These are phyloP conservation scores for Trichoderma hamatum DNA, from an alignment of 2,329 filamentous ascomycete genomes.

Conservation along the genomic window DNA sequence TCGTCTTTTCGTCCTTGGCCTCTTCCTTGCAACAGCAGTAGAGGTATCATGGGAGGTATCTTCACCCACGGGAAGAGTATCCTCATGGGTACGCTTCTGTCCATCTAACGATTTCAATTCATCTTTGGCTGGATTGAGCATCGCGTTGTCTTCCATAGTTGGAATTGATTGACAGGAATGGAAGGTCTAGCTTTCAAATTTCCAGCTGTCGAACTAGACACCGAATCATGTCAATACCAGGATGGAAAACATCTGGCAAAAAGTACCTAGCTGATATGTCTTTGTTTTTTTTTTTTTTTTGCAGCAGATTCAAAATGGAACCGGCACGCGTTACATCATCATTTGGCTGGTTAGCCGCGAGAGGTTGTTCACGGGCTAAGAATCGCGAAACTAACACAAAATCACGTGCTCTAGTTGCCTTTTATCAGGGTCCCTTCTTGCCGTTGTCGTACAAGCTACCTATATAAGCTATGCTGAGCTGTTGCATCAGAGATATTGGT, in stretches of 20 bases:
- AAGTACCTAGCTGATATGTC: not conserved
- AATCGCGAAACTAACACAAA: conserved; percentile 42
- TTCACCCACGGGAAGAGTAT: not conserved
- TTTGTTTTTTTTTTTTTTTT: too few relatives aligned
- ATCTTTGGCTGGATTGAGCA: not conserved
- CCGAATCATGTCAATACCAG: not conserved
- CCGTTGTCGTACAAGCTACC: not conserved
- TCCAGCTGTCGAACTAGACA: not conserved
- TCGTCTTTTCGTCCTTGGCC: not conserved
- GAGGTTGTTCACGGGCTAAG: not conserved
- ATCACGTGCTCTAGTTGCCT: conserved; percentile 39
- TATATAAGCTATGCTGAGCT: not conserved
- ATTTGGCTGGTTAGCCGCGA: not conserved
- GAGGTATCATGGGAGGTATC: not conserved
- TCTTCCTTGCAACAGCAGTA: not conserved
- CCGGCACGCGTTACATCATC: not conserved
- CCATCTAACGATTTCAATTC: too few relatives aligned
- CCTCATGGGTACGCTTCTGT: not conserved
- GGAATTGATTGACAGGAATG: not conserved
- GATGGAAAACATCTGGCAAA: not conserved
- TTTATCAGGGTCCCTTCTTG: not conserved
- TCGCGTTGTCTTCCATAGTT: not conserved
- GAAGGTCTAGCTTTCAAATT: not conserved
- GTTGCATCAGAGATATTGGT: not conserved
- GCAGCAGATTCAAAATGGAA: not conserved